Base-by-base conservation (phyloP, 1,284 basidiomycete species). In the Nidula niveotomentosa region DNA sequence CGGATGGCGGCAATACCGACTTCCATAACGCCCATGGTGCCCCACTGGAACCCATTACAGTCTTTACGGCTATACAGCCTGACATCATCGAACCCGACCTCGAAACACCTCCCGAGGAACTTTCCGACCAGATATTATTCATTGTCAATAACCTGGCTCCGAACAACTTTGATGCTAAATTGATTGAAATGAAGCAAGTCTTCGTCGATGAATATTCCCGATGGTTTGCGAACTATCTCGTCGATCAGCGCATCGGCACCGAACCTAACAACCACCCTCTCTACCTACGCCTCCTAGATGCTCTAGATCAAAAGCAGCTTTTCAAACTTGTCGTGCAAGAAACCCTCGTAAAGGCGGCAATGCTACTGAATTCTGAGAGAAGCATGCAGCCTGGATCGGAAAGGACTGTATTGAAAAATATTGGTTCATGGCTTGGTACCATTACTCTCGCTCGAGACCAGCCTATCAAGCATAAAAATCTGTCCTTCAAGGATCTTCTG, bases 191-290 rank as follows among this genome's bases (percentile, higher is more conserved):
- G 85, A 79, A 80, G 57, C 84, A 85, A 51, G 76, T 90, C 54
- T 95, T 96, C 70, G 82, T 90, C 49, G 88, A 93, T 60, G 78
- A 84, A 49, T 87, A 94, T 66, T 86, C 95, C 39, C 83, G 91
- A 55, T 99, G 97, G 97, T 97, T 99, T 68, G 96, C 97, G 43
- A 90, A 96, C 69, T 99, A 99, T 72, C 83, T 99, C 46, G 94
- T 99, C 30, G 92, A 96, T 63, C 93, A 98, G 67, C 93, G 97
- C 49, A 89, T 99, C 71, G 92, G 90, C 73, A 91, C 93, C 56
- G 97, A 99, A 74, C 94, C 94, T 50, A 99, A 99, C 78, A 98
- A 99, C 66, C 97, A 99, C 65, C 84, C 87, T 47, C 85, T 99
- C 35, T 99, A 99, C 71, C 86, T 97, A 60, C 90, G 94, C 57